phyloP scores from a whole-genome alignment of 2,329 filamentous ascomycete genomes.

The Aspergillus ibericus region DNA sequence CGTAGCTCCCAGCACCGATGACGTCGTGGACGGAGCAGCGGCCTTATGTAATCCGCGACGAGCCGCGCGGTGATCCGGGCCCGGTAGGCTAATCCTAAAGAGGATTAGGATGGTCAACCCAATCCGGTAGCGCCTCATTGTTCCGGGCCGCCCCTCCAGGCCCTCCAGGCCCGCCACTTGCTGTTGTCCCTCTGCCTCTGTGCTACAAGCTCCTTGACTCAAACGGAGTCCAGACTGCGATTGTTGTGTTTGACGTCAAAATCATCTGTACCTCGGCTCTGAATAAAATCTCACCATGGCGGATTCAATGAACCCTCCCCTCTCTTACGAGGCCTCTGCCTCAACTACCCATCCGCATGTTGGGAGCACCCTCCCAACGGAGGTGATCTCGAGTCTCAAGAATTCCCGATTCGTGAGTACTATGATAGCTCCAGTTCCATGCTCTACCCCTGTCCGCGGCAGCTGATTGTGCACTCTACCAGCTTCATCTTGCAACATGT shows the following conservation, averaged over 20 bases:
- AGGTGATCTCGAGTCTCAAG: slow-evolving; percentile 87
- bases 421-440: slow-evolving; percentile 13
- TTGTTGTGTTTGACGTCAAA: not conserved
- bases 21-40: slow-evolving; percentile 5
- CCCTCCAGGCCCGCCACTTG: not conserved
- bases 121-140: not conserved
- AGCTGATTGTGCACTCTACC: slow-evolving; percentile 13
- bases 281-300: slow-evolving; percentile 34
- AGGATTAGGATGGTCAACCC: slow-evolving; percentile 1
- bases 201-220: not conserved
- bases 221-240: not conserved
- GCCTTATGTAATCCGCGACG: slow-evolving; percentile 4
- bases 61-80: slow-evolving; percentile 10
- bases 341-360: slow-evolving; percentile 70
- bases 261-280: not conserved
- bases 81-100: not conserved
- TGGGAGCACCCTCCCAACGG: slow-evolving; percentile 70
- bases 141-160: not conserved
- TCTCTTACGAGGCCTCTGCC: slow-evolving; percentile 74
- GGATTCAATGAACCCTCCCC: slow-evolving; percentile 60
- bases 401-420: slow-evolving; percentile 85
- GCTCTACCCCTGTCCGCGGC: slow-evolving; percentile 5
- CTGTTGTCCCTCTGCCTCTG: not conserved
- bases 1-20: slow-evolving; percentile 5
- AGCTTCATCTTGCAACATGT: slow-evolving; percentile 96